Evolutionary conservation across 2,329 filamentous ascomycete genomes (phyloP).

Genomic region (Sphaerostilbella broomeana): DNA sequence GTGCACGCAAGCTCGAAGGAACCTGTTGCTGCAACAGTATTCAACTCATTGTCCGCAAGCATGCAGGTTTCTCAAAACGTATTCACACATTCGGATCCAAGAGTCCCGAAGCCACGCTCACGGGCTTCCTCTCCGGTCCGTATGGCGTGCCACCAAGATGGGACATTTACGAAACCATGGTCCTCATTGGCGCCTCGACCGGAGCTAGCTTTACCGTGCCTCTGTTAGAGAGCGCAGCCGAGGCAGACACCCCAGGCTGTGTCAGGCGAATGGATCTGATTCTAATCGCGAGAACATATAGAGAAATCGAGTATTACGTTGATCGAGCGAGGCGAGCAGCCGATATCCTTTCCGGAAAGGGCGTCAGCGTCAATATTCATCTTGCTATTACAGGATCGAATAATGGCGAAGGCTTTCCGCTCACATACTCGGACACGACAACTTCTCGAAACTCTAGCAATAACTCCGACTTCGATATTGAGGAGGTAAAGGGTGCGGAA

Average conservation of each 20-base stretch:
- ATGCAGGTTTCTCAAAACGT: conserved; percentile 50
- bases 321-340: conserved; percentile 40
- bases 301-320: conserved; percentile 51
- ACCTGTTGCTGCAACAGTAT: conserved; percentile 53
- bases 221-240: conserved; percentile 49
- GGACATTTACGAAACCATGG: conserved; percentile 52
- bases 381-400: conserved; percentile 43
- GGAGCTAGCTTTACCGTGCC: conserved; percentile 57
- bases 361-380: conserved; percentile 45
- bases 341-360: conserved; percentile 33
- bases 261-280: conserved; percentile 48
- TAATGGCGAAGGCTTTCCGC: conserved; percentile 3
- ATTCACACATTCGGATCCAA: conserved; percentile 42
- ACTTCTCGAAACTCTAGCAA: neutral
- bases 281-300: conserved; percentile 43
- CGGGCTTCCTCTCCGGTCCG: conserved; percentile 46
- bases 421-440: neutral
- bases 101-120: conserved; percentile 24
- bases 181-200: conserved; percentile 56
- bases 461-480: neutral
- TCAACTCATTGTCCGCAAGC: conserved; percentile 50
- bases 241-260: conserved; percentile 36
- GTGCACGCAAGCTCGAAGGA: conserved; percentile 42
- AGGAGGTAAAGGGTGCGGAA: conserved; percentile 12
- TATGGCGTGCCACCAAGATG: conserved; percentile 50